Percentiles rank a stretch among this genome's conserved stretches.
Evolutionary conservation across 1,284 basidiomycete species (phyloP).

Genomic region (Heterobasidion annosum): DNA sequence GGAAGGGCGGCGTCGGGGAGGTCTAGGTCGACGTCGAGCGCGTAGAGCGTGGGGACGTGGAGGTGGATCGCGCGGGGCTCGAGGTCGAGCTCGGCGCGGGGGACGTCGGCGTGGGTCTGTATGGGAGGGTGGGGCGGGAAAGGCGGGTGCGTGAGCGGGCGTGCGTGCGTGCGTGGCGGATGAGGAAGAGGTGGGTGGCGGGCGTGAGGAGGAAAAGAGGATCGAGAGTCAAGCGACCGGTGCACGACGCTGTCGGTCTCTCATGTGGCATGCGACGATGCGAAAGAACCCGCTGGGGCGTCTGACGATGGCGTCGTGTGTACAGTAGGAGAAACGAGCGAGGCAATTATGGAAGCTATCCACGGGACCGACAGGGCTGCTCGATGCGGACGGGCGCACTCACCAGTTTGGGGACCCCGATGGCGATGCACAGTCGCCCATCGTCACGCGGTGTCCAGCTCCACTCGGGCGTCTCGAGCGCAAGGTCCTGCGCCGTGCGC

Average conservation of each 20-base stretch:
- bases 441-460: constrained; percentile 35
- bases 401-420: constrained; percentile 48
- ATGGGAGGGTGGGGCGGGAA: background rate
- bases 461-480: constrained; percentile 26
- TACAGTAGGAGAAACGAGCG: background rate
- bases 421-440: constrained; percentile 31
- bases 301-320: no score
- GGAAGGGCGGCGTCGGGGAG: constrained; percentile 40
- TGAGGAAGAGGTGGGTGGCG: no score
- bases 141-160: no score
- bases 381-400: constrained; percentile 12
- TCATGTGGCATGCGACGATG: no score
- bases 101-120: constrained; percentile 38
- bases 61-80: constrained; percentile 49
- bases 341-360: background rate
- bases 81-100: constrained; percentile 45
- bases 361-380: background rate
- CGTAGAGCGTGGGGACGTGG: constrained; percentile 33
- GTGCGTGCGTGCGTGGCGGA: no score
- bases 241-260: no score
- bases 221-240: no score
- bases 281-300: no score
- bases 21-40: constrained; percentile 46
- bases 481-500: background rate
- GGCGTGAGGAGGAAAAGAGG: no score